phyloP scores from a whole-genome alignment of 345 rosid species.

The Nephelium lappaceum region DNA sequence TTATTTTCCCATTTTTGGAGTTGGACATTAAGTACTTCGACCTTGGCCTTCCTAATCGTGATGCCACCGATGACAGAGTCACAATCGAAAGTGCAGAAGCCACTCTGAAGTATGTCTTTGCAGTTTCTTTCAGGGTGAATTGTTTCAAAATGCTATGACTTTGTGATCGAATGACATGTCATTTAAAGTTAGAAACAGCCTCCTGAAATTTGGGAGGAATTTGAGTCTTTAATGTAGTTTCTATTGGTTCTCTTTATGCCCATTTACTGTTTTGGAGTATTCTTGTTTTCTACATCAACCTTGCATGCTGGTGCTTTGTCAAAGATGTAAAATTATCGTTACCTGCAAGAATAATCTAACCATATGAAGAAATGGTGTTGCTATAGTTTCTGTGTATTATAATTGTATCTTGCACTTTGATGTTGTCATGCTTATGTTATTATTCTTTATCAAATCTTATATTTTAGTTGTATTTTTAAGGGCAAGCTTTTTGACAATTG shows the following conservation, averaged over 20 bases:
- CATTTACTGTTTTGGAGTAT: background rate
- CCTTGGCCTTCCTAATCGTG: constrained; percentile 65
- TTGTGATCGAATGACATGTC: background rate
- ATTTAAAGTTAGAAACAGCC: background rate
- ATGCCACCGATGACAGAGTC: constrained; percentile 68
- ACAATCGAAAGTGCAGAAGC: constrained; percentile 72
- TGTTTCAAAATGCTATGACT: background rate
- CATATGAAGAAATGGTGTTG: background rate
- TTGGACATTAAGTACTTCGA: constrained; percentile 75
- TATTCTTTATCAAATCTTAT: background rate
- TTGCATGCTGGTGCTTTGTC: background rate
- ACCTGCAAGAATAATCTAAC: background rate
- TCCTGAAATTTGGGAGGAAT: background rate
- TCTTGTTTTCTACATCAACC: background rate
- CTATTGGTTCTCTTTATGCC: background rate
- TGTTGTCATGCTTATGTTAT: background rate
- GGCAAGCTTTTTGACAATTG: background rate
- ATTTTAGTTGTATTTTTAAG: background rate
- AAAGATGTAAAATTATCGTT: background rate
- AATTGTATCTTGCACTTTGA: background rate
- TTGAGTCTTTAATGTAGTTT: background rate
- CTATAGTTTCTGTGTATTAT: background rate
- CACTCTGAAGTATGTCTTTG: constrained; percentile 59
- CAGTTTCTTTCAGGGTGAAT: background rate
- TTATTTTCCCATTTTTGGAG: constrained; percentile 80